A percentile compares a stretch with the other conserved stretches of the same genome.
phyloP scores from a whole-genome alignment of 208 protist genomes.

The Leishmania turanica region DNA sequence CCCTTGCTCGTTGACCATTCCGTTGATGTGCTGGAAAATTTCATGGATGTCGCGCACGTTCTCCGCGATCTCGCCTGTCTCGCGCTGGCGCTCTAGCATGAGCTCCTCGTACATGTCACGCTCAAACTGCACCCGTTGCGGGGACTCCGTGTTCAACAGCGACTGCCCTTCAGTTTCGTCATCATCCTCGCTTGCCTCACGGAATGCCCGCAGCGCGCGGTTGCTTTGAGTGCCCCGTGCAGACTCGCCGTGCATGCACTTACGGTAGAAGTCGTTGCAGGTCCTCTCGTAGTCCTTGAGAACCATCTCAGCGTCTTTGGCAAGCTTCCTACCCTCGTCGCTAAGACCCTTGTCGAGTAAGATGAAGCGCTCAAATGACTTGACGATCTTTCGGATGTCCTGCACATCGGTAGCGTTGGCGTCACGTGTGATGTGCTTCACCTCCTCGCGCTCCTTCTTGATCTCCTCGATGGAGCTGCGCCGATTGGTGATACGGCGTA shows the following conservation, averaged over 20 bases:
- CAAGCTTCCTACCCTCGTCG: slow-evolving; percentile 73
- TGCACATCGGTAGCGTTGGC: slow-evolving; percentile 73
- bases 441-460: slow-evolving; percentile 72
- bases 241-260: slow-evolving; percentile 76
- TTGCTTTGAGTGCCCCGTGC: slow-evolving; percentile 38
- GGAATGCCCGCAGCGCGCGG: slow-evolving; percentile 9
- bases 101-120: slow-evolving; percentile 82
- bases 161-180: slow-evolving; percentile 27
- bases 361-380: slow-evolving; percentile 78
- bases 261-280: slow-evolving; percentile 86
- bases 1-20: slow-evolving; percentile 83
- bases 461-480: slow-evolving; percentile 66
- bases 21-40: slow-evolving; percentile 87
- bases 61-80: slow-evolving; percentile 85
- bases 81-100: slow-evolving; percentile 76
- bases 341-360: slow-evolving; percentile 63
- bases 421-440: slow-evolving; percentile 56
- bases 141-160: slow-evolving; percentile 20
- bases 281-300: slow-evolving; percentile 74
- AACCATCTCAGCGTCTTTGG: slow-evolving; percentile 62
- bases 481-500: slow-evolving; percentile 82
- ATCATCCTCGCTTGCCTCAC: slow-evolving; percentile 41
- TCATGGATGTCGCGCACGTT: slow-evolving; percentile 88
- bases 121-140: slow-evolving; percentile 70
- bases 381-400: slow-evolving; percentile 65